Evolutionary conservation across 2,329 filamentous ascomycete genomes (phyloP), one percentile per base, ranked within the genome.

Genomic region (Calonectria ilicicola): DNA sequence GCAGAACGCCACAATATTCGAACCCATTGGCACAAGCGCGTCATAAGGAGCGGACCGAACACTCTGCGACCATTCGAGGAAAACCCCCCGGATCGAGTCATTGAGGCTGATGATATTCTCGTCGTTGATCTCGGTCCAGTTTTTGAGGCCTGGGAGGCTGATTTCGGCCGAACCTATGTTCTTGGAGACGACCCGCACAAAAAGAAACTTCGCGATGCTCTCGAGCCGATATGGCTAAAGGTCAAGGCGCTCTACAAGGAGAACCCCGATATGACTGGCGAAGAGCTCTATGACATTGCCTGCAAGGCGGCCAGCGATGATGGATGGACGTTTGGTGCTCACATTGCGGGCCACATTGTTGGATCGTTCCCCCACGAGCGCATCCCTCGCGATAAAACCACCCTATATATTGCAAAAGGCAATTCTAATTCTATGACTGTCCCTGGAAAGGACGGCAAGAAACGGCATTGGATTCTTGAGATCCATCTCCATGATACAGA

Each of bases 21-120:
- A 19, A 88, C 85, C 2, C 86, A 89, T 72, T 89, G 88, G 88
- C 88, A 89, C 79, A 89, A 89, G 76, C 84, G 87, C 6, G 83
- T 89, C 1, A 82, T 89, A 40, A 82, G 88, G 9, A 87, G 85
- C 72, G 88, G 87, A 0, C 85, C 86, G 5, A 88, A 90, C 77
- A 89, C 87, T 0, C 74, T 89, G 5, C 72, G 79, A 1, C 87
- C 87, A 0, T 89, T 87, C 67, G 78, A 81, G 5, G 87, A 88
- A 3, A 88, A 88, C 75, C 87, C 87, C 0, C 86, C 87, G 0
- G 86, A 89, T 73, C 86, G 87, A 5, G 78, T 84, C 38, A 85
- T 90, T 60, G 74, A 86, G 72, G 76, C 79, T 3, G 87, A 88
- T 65, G 88, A 90, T 68, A 89, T 90, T 62, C 79, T 90, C 2